Evolutionary conservation across 176 grass and related monocot species (phyloP), one percentile per base, ranked within the genome.

Genomic region (sorghum (Sorghum bicolor)): DNA sequence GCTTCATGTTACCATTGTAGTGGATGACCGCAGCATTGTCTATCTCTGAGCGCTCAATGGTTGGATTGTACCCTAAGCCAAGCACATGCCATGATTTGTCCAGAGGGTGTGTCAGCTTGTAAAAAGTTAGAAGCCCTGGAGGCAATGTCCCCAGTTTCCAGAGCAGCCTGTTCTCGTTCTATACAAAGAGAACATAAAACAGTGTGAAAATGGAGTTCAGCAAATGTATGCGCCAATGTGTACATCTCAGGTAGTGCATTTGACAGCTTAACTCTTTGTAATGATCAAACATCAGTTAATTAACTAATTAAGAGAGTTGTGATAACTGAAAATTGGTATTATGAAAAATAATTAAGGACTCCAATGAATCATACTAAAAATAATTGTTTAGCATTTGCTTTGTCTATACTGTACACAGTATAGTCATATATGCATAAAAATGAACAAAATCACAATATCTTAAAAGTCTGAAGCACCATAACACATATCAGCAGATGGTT

Each of bases 1-100:
- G 86, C 33, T 92, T 90, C 88, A 90, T 90, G 74, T 90, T 90
- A 17, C 83, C 83, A 10, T 90, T 90, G 79, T 86, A 90, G 79
- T 90, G 88, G 83, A 90, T 86, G 72, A 86, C 83, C 0, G 78
- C 83, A 1, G 88, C 83, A 53, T 76, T 86, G 38, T 86, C 73
- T 52, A 86, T 90, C 64, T 90, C 88, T 45, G 79, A 73, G 16
- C 48, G 79, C 34, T 86, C 83, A 10, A 86, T 70, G 12, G 79
- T 86, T 40, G 88, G 87, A 31, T 86, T 89, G 64, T 86, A 86
- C 26, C 83, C 88, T 63, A 89, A 52, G 22, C 83, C 88, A 65
- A 86, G 83, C 12, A 86, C 88, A 72, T 86, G 88, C 83, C 87
- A 89, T 77, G 83, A 89, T 77, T 89, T 89, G 83, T 84, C 81